phyloP scores from a whole-genome alignment of 176 grass and related monocot species.

The Otatea glauca region DNA sequence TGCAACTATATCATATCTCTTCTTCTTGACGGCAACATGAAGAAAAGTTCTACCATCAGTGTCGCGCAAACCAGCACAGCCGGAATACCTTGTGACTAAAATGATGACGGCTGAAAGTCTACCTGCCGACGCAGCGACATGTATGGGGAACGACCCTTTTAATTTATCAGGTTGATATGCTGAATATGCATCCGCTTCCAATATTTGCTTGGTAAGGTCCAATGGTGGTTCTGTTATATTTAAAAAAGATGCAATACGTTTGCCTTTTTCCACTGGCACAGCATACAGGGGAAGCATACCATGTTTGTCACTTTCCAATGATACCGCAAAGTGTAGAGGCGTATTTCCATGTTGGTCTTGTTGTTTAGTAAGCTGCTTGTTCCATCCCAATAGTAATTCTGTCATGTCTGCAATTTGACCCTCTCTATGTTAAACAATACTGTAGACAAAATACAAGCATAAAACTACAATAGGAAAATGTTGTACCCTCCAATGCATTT shows the following conservation, averaged over 20 bases:
- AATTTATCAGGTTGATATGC: slow-evolving; percentile 30
- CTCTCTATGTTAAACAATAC: neutral
- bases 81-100: slow-evolving; percentile 6
- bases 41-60: slow-evolving; percentile 41
- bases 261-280: slow-evolving; percentile 24
- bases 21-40: slow-evolving; percentile 39
- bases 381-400: slow-evolving; percentile 40
- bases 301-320: neutral
- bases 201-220: slow-evolving; percentile 16
- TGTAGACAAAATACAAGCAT: neutral
- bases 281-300: slow-evolving; percentile 30
- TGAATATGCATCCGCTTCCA: slow-evolving; percentile 31
- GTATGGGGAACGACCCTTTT: slow-evolving; percentile 41
- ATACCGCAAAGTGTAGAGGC: slow-evolving; percentile 42
- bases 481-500: neutral
- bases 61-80: slow-evolving; percentile 36
- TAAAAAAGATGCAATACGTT: neutral
- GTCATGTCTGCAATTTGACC: slow-evolving; percentile 41
- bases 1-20: slow-evolving; percentile 3
- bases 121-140: slow-evolving; percentile 43
- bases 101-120: neutral
- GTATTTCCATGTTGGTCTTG: slow-evolving; percentile 43
- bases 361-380: slow-evolving; percentile 39
- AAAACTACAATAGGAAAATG: neutral
- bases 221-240: slow-evolving; percentile 1